Percentiles rank a stretch among this genome's conserved stretches.
Evolutionary conservation across 768 basidiomycete species (phyloP).

Genomic region (Kwoniella heveanensis): DNA sequence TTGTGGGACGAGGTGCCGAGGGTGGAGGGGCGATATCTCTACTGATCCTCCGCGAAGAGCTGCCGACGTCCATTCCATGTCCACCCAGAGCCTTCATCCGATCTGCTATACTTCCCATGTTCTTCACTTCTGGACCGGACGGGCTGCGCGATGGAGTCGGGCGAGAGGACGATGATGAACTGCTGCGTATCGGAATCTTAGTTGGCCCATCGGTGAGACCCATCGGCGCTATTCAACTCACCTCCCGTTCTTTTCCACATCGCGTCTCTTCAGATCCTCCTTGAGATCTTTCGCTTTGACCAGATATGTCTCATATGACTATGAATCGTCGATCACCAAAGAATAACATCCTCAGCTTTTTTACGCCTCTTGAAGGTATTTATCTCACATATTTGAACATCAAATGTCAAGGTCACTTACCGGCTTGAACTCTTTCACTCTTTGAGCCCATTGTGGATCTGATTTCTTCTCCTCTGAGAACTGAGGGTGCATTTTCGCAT

Average conservation of each 20-base stretch:
- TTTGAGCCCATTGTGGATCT: constrained; percentile 33
- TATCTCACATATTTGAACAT: not conserved
- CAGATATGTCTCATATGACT: constrained; percentile 51
- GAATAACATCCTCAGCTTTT: too few species aligned
- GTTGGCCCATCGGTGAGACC: too few species aligned
- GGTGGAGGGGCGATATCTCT: constrained; percentile 59
- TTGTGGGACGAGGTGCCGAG: not conserved
- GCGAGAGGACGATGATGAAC: constrained; percentile 31
- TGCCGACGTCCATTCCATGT: constrained; percentile 67
- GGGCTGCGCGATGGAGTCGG: constrained; percentile 23
- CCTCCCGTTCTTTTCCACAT: constrained; percentile 54
- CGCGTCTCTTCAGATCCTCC: constrained; percentile 58
- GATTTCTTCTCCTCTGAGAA: constrained; percentile 28
- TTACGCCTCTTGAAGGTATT: too few species aligned
- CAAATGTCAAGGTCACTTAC: constrained; percentile 19
- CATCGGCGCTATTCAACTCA: not conserved
- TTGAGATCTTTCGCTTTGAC: constrained; percentile 60
- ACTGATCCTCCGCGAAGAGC: constrained; percentile 63
- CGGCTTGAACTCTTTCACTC: constrained; percentile 47
- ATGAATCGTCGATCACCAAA: not conserved
- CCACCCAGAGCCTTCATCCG: constrained; percentile 73
- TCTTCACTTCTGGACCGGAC: constrained; percentile 58
- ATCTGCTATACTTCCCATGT: constrained; percentile 76
- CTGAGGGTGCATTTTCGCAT: constrained; percentile 34
- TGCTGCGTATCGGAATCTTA: not conserved